Conservation (phyloP, 2,329 filamentous ascomycete species). For the Neonectria coccinea region DNA sequence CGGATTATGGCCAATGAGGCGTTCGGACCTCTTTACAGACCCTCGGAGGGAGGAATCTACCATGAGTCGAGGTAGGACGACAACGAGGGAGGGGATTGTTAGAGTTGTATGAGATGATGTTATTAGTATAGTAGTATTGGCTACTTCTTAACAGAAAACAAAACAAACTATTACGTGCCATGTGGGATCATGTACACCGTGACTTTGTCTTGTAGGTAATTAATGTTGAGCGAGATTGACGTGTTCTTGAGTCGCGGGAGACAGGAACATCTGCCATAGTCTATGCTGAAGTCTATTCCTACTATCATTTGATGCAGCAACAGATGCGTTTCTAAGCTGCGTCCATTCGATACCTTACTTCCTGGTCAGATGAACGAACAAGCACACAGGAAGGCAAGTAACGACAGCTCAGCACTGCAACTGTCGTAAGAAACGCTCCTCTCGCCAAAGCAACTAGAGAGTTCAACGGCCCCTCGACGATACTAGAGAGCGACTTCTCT, state of each 20-base stretch:
- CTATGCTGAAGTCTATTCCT: background rate
- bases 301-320: no score
- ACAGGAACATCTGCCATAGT: no score
- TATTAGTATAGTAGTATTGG: slow-evolving; percentile 7
- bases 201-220: background rate
- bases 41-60: background rate
- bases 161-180: background rate
- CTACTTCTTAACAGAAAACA: background rate
- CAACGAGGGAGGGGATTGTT: background rate
- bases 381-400: no score
- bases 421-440: no score
- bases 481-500: background rate
- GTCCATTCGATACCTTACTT: no score
- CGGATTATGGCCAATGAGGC: background rate
- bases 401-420: no score
- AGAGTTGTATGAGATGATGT: slow-evolving; percentile 1
- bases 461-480: background rate
- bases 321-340: no score
- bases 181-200: background rate
- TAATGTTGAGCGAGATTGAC: background rate
- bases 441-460: no score
- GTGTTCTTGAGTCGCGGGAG: background rate
- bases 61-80: slow-evolving; percentile 1
- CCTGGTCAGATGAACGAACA: no score
- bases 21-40: slow-evolving; percentile 2